Evolutionary conservation across 2,329 filamentous ascomycete species (phyloP).

Genomic region (Chaetoscypha palmicola): DNA sequence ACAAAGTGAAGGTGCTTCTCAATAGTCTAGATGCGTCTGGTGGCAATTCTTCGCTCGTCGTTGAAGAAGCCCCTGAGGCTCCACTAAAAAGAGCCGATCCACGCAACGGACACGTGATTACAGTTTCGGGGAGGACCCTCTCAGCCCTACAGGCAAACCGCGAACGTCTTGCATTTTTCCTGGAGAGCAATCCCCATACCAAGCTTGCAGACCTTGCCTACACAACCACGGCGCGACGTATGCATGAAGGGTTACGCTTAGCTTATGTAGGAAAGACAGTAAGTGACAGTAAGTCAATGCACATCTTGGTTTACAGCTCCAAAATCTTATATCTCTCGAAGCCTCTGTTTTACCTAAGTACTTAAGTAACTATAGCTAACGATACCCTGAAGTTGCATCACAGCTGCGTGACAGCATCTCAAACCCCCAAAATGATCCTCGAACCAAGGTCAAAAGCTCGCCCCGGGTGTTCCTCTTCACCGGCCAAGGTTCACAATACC

Average conservation of each 20-base stretch:
- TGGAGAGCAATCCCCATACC: constrained; percentile 1
- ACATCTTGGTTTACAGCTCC: no score
- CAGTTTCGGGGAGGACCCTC: constrained; percentile 38
- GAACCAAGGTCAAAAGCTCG: constrained; percentile 1
- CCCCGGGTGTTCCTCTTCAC: constrained; percentile 31
- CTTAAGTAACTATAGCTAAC: no score
- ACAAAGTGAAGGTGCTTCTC: no score
- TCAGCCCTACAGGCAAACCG: constrained; percentile 8
- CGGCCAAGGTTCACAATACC: constrained; percentile 39
- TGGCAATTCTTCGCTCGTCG: constrained; percentile 15
- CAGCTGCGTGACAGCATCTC: no score
- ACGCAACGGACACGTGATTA: constrained; percentile 35
- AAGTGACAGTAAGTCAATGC: no score
- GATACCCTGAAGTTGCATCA: no score
- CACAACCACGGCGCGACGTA: constrained; percentile 36
- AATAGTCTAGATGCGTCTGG: constrained; percentile 43
- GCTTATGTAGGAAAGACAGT: background rate
- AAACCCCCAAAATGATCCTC: constrained; percentile 25
- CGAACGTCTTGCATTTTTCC: background rate
- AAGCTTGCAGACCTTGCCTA: constrained; percentile 12
- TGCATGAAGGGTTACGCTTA: constrained; percentile 37
- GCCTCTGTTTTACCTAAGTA: no score
- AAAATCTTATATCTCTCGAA: no score
- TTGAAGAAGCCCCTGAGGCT: constrained; percentile 17
- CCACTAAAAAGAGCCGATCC: constrained; percentile 33